A percentile compares a stretch with the other conserved stretches of the same genome.
Evolutionary conservation across 31 red algal genomes (phyloP).

Genomic region (Porphyra umbilicalis): DNA sequence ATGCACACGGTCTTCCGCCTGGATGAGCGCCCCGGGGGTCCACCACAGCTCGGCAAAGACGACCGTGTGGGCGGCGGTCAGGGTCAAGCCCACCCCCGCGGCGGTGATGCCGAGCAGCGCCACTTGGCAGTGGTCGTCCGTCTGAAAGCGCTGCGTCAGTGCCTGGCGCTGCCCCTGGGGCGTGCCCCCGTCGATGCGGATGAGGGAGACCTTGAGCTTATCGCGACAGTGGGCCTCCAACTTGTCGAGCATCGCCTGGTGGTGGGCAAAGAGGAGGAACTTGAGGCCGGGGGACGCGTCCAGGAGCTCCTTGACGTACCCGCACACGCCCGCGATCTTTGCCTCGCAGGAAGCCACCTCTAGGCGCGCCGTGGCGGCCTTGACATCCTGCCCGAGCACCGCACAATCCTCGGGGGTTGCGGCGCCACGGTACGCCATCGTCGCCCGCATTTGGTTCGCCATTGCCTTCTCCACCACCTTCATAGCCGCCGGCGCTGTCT

Average conservation of each 20-base stretch:
- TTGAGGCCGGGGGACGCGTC: slow-evolving; percentile 30
- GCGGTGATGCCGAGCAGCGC: slow-evolving; percentile 84
- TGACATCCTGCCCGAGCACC: neutral
- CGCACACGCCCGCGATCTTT: slow-evolving; percentile 36
- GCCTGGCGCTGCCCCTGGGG: slow-evolving; percentile 26
- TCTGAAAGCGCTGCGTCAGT: slow-evolving; percentile 56
- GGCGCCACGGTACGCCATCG: neutral
- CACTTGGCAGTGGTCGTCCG: slow-evolving; percentile 48
- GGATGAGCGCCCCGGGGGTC: slow-evolving; percentile 82
- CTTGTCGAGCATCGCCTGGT: slow-evolving; percentile 32
- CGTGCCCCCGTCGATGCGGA: slow-evolving; percentile 68
- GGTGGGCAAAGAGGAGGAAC: slow-evolving; percentile 70
- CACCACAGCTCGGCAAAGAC: slow-evolving; percentile 83
- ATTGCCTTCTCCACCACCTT: slow-evolving; percentile 7
- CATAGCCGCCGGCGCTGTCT: slow-evolving; percentile 34
- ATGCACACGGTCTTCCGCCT: slow-evolving; percentile 86
- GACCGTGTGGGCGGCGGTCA: slow-evolving; percentile 69
- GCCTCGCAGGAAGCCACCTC: slow-evolving; percentile 47
- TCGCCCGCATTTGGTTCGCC: slow-evolving; percentile 4
- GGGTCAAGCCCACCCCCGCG: slow-evolving; percentile 72
- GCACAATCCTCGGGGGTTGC: neutral
- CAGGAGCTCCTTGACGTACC: slow-evolving; percentile 35
- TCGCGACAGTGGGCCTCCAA: slow-evolving; percentile 27
- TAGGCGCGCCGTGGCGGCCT: slow-evolving; percentile 26
- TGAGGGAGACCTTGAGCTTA: slow-evolving; percentile 32